Base-by-base conservation (phyloP, 2,329 filamentous ascomycete genomes). In the Diplodia intermedia region DNA sequence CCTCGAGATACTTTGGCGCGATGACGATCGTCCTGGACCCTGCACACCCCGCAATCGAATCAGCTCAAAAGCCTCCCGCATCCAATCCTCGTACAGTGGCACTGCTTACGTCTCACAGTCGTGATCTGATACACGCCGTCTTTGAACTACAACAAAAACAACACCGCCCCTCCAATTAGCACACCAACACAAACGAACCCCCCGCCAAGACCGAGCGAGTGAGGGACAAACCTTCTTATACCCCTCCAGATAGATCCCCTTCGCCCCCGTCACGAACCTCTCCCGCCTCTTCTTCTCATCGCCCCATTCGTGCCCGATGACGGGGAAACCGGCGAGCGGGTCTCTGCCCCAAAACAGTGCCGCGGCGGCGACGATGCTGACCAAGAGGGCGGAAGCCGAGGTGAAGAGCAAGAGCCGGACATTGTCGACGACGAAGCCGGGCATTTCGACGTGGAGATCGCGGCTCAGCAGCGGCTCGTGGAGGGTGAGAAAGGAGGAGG, bases 91-190 rank as follows among this genome's bases (percentile, higher is more conserved):
- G 31, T 14, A 9, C 14, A 6, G 5, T 15, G 15, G 26, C 54
- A 33, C 2, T 18, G 15, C 56, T 61, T 31, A 61, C 56, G 23
- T 20, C 56, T n/a, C 18, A 68, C 68, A 26, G 69, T 70, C 20
- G 63, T 65, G 8, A 78, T 70, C 29, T 72, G 72, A 57, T 72
- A 78, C 11, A 72, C 72, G 1, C 68, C 62, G 33, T 76, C 69
- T 65, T 74, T 77, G 70, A 77, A 78, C 74, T 77, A 62, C 18
- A 1, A 1, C n/a, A 14, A 31, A 14, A 60, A 74, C 6, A 76
- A 65, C 38, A 40, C 11, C 7, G 29, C 26, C 8, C 9, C 31
- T 33, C 3, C 23, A 26, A 33, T 12, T 36, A 11, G 23, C n/a
- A 20, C n/a, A 36, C 18, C 26, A 11, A 54, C 23, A 11, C 33